Conservation (phyloP, 169 alveolate species). For the Pseudocohnilembus persalinus region DNA sequence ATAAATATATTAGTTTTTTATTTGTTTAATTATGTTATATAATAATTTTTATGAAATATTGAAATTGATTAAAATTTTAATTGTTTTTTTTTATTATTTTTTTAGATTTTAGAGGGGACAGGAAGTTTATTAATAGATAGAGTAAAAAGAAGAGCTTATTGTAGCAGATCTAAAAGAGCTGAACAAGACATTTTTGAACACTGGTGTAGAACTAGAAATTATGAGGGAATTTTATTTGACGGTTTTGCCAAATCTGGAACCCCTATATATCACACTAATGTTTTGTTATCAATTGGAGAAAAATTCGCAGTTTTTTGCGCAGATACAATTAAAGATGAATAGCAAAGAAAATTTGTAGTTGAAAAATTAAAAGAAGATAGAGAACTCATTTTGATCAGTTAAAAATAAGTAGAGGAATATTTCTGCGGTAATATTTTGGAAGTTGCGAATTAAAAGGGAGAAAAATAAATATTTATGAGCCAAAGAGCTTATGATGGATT, state of each 20-base stretch:
- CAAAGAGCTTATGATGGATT: conserved; percentile 51
- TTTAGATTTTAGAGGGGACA: conserved; percentile 65
- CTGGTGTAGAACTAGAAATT: conserved; percentile 35
- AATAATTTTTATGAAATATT: conserved; percentile 2
- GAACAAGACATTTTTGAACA: conserved; percentile 36
- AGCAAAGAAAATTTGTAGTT: conserved; percentile 45
- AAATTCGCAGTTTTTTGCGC: conserved; percentile 56
- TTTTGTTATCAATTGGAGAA: conserved; percentile 52
- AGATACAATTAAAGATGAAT: conserved; percentile 47
- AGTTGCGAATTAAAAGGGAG: conserved; percentile 38
- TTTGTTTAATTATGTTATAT: too few relatives aligned
- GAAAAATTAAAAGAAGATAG: conserved; percentile 29
- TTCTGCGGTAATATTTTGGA: conserved; percentile 62
- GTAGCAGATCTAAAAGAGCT: conserved; percentile 48
- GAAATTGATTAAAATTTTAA: too few relatives aligned
- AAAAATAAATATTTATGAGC: conserved; percentile 44
- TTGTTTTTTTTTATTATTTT: too few relatives aligned
- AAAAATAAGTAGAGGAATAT: conserved; percentile 44
- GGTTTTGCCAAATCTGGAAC: conserved; percentile 28
- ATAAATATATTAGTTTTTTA: too few relatives aligned
- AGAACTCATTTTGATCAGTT: conserved; percentile 48
- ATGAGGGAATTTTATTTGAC: conserved; percentile 40
- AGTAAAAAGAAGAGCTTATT: conserved; percentile 51
- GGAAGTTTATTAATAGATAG: conserved; percentile 59
- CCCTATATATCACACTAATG: conserved; percentile 65